These are phyloP conservation scores for Beauveria sp. DNA, from an alignment of 2,329 filamentous ascomycete genomes.

Conservation along the genomic window DNA sequence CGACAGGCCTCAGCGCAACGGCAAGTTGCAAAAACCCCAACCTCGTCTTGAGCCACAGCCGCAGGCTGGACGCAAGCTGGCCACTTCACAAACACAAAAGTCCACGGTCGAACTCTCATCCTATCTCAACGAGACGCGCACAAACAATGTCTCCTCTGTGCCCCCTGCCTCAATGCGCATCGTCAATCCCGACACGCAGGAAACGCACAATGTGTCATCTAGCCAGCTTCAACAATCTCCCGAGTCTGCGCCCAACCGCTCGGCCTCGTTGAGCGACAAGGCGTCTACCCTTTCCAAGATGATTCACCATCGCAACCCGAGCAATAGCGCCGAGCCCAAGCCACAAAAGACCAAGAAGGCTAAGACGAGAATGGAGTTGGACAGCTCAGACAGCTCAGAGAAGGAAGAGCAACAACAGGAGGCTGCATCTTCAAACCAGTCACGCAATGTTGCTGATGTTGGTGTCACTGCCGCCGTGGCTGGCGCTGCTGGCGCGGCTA, in stretches of 20 bases:
- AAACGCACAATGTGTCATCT: slow-evolving; percentile 30
- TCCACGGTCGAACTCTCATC: slow-evolving; percentile 34
- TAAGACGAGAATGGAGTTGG: slow-evolving; percentile 57
- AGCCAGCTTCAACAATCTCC: slow-evolving; percentile 20
- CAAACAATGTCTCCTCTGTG: slow-evolving; percentile 48
- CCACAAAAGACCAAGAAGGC: slow-evolving; percentile 43
- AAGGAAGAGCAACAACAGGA: slow-evolving; percentile 5
- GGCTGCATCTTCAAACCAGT: slow-evolving; percentile 4
- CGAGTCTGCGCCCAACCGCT: slow-evolving; percentile 24
- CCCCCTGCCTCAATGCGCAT: slow-evolving; percentile 51
- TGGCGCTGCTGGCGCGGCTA: background rate
- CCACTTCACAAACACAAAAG: slow-evolving; percentile 22
- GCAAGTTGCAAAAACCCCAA: slow-evolving; percentile 65
- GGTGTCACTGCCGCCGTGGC: slow-evolving; percentile 21
- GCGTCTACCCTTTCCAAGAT: slow-evolving; percentile 31
- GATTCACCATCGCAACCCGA: slow-evolving; percentile 25
- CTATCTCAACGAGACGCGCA: slow-evolving; percentile 35
- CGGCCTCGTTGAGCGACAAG: slow-evolving; percentile 24
- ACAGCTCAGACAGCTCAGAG: slow-evolving; percentile 60
- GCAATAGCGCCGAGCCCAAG: slow-evolving; percentile 38
- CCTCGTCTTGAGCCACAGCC: slow-evolving; percentile 41
- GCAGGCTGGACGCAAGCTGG: slow-evolving; percentile 27
- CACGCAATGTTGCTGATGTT: slow-evolving; percentile 22
- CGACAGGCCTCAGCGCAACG: slow-evolving; percentile 50
- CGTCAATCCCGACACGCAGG: slow-evolving; percentile 45